Base-by-base conservation (phyloP, 1,284 basidiomycete genomes). In the Hortiboletus rubellus region DNA sequence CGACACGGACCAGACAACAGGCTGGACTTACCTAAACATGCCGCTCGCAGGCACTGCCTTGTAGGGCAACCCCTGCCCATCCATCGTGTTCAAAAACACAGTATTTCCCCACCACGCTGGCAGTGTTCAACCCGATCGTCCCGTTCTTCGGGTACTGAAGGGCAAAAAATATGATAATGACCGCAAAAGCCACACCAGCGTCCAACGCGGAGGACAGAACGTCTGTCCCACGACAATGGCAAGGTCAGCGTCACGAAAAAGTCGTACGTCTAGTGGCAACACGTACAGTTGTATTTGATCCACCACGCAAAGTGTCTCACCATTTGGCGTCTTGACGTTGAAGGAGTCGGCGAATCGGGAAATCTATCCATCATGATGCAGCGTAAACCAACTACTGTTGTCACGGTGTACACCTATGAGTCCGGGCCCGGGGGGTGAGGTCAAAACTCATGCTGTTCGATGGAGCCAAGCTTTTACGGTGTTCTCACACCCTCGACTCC, bases 51-150 rank as follows among this genome's bases (percentile, higher is more conserved):
- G 63, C 10, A 79, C 47, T 2, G 58, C 10, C 52, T 47, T 58
- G 27, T 51, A 63, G 3, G 78, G 70, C 15, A 69, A 55, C 33
- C 68, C 70, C 5, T 51, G 38, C 17, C 63, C 74, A 53, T 84
- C 82, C 4, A 74, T 79, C 38, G 78, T 84, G 10, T 76, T 74
- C 51, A 56, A 55, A 55, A 68, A 77, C 9, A 82, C 82, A 0
- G 76, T 82, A 61, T 90, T 90, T 17, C 89, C 89, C 89, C 88
- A 91, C 89, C 88, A 91, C 4, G 54, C 55, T 60, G 82, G 81
- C 46, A 90, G 67, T 85, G 47, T 76, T 71, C 34, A 62, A 27
- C 24, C 87, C 86, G 61, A 90, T 87, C 12, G 69, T 72, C 18
- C 84, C 85, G 58, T 86, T 79, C 59, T 63, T 65, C 3, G 88